Percentiles rank a stretch among this genome's conserved stretches.
Conservation (phyloP, 2,329 filamentous ascomycete species). For the Ceratocystis diversiconidia region DNA sequence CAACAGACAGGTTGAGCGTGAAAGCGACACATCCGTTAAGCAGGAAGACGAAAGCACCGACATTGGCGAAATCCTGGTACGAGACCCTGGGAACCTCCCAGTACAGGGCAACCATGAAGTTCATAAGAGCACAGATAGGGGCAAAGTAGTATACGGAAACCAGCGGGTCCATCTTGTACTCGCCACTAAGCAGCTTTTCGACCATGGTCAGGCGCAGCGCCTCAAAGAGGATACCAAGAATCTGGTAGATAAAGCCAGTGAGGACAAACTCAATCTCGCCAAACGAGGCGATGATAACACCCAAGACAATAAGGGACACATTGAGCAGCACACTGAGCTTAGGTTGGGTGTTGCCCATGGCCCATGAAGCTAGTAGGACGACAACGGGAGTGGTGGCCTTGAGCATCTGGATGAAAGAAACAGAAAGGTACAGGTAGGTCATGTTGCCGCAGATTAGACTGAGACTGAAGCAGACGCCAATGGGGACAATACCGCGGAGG, state of each 20-base stretch:
- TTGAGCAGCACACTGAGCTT: conserved; percentile 82
- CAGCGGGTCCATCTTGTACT: conserved; percentile 85
- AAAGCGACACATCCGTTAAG: conserved; percentile 68
- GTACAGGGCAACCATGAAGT: conserved; percentile 56
- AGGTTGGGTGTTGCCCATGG: conserved; percentile 67
- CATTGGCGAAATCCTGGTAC: conserved; percentile 56
- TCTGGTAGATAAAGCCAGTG: conserved; percentile 65
- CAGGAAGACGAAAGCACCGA: conserved; percentile 59
- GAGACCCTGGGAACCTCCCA: conserved; percentile 58
- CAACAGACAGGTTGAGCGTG: conserved; percentile 69
- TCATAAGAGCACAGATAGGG: conserved; percentile 70
- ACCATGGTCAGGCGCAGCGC: conserved; percentile 74
- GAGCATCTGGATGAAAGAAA: conserved; percentile 98
- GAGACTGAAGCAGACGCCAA: conserved; percentile 89
- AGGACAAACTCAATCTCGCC: conserved; percentile 91
- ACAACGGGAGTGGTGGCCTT: conserved; percentile 96
- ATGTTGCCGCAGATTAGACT: conserved; percentile 93
- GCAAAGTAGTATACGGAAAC: conserved; percentile 87
- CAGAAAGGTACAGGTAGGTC: conserved; percentile 87
- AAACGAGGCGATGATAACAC: conserved; percentile 85
- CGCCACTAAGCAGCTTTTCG: conserved; percentile 63
- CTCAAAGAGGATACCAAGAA: conserved; percentile 66
- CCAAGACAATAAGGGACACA: conserved; percentile 85
- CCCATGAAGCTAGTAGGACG: conserved; percentile 80
- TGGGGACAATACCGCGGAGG: conserved; percentile 82